Conservation (phyloP, 2,329 filamentous ascomycete species). For the Aspergillus tubingensis region DNA sequence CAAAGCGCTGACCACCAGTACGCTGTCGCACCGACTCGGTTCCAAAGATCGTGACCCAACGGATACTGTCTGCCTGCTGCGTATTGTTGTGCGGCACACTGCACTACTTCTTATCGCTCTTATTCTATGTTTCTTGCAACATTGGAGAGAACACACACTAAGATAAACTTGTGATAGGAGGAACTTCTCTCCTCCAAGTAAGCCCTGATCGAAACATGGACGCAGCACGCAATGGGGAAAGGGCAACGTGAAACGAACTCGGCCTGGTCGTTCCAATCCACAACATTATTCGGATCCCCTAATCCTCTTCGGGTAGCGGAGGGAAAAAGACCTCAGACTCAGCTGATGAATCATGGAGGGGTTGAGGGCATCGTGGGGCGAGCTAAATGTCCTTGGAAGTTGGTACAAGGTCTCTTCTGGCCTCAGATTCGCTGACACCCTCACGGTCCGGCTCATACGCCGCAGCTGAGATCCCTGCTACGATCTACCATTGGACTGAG, state of each 20-base stretch:
- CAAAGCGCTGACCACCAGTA: neutral
- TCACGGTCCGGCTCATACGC: constrained; percentile 31
- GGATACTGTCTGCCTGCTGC: neutral
- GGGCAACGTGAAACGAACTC: neutral
- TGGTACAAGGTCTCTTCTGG: constrained; percentile 25
- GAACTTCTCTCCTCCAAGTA: neutral
- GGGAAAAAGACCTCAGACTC: constrained; percentile 20
- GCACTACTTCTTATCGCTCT: neutral
- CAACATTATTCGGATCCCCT: neutral
- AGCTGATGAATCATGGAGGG: constrained; percentile 35
- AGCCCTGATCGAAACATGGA: neutral
- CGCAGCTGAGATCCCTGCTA: constrained; percentile 40
- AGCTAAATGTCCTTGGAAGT: constrained; percentile 26
- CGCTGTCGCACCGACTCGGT: constrained; percentile 2
- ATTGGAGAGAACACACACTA: neutral
- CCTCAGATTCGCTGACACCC: constrained; percentile 33
- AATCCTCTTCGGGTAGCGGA: neutral
- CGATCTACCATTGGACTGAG: constrained; percentile 43
- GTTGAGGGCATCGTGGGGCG: constrained; percentile 34
- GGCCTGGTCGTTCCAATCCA: neutral
- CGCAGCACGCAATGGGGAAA: neutral
- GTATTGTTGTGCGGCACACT: neutral
- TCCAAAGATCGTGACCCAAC: neutral
- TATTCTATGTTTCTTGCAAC: neutral
- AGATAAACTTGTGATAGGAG: neutral